These are phyloP conservation scores for Nemania bipapillata DNA, from an alignment of 2,329 filamentous ascomycete species.

Conservation along the genomic window DNA sequence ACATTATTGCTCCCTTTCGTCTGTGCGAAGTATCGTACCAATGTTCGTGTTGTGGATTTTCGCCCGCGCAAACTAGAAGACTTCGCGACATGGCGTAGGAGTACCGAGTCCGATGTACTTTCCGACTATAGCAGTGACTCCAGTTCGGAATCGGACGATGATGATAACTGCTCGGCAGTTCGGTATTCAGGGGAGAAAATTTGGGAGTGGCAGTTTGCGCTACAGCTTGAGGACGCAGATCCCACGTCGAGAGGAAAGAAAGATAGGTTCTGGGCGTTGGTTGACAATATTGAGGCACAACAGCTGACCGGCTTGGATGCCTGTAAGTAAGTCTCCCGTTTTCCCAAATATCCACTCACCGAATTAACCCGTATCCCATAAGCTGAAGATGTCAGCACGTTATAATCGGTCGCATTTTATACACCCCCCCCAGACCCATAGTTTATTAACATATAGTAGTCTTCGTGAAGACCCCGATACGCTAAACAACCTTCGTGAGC, in stretches of 20 bases:
- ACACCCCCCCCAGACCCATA: neutral
- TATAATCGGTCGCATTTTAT: neutral
- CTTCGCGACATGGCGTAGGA: constrained; percentile 68
- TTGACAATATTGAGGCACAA: constrained; percentile 68
- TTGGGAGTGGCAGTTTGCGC: constrained; percentile 87
- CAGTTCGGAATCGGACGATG: constrained; percentile 49
- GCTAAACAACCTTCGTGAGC: constrained; percentile 70
- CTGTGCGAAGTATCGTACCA: constrained; percentile 75
- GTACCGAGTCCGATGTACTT: constrained; percentile 62
- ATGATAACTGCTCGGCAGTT: constrained; percentile 43
- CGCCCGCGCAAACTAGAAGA: constrained; percentile 75
- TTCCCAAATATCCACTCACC: neutral
- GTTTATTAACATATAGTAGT: constrained; percentile 52
- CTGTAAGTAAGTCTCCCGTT: constrained; percentile 52
- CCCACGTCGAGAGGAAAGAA: constrained; percentile 53
- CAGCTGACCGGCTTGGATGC: constrained; percentile 62
- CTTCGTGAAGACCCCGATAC: constrained; percentile 64
- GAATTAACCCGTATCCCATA: neutral
- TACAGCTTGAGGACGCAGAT: constrained; percentile 78
- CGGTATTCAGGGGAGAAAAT: constrained; percentile 46
- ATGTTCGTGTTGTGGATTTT: constrained; percentile 84
- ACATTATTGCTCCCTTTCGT: constrained; percentile 73
- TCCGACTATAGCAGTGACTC: constrained; percentile 57
- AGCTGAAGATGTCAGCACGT: neutral
- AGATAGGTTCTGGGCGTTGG: constrained; percentile 71